Base-by-base conservation (phyloP, 2,329 filamentous ascomycete species). In the Ceratocystis albifundus region DNA sequence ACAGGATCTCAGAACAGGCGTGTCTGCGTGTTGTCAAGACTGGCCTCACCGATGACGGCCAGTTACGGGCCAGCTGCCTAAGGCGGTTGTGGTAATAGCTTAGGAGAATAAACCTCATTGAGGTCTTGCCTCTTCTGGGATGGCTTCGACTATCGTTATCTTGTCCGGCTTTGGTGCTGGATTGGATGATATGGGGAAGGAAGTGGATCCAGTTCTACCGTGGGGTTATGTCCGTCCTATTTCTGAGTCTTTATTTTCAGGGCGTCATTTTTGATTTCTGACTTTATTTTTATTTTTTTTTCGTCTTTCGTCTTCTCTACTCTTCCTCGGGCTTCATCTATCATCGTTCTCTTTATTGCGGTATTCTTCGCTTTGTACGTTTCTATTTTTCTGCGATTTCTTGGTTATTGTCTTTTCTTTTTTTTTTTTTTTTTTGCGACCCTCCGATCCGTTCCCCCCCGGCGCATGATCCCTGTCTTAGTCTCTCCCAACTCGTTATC, bases 91-190 rank as follows among this genome's bases (percentile, higher is more conserved):
- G 53, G 53, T 59, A 59, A 59, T 59, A 59, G 53, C 53, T 59
- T n/a, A 59, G 53, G 53, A 30, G 53, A 59, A 59, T 59, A 59
- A 59, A 59, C 53, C 53, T 20, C 25, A 32, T 59, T 59, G 53
- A 8, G 53, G 53, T 59, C 53, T 59, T 59, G 53, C 53, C 53
- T 59, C 53, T 59, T 59, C 53, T 59, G 25, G 53, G 53, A 59
- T 59, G 53, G 53, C 53, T 59, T 59, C 53, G 53, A 59, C 53
- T 59, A 59, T 59, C 53, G 53, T 32, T 59, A 59, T 59, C 53
- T 59, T 20, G 48, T 10, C 53, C 53, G 53, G 53, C 53, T 59
- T 59, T 59, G 53, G 53, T 59, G 25, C 28, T 59, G 53, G 28
- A 59, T 59, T 59, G 53, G 53, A 30, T 25, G 22, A 28, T 53